Evolutionary conservation across 352 stramenopile species (phyloP), one percentile per base, ranked within the genome.

Genomic region (Aphanomyces euteiches): DNA sequence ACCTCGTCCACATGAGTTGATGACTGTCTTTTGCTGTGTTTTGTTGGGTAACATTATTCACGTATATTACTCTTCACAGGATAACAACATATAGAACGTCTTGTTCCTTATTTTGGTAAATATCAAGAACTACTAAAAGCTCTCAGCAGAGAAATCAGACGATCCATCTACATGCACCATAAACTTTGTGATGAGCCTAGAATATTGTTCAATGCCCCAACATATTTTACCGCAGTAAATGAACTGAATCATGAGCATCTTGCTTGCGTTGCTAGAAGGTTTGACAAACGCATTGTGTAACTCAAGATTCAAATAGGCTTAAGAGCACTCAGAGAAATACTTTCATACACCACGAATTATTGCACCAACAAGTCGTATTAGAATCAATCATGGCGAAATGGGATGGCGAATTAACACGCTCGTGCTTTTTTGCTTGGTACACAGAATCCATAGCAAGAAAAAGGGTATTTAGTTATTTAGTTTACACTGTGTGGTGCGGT

Each of bases 381-480:
- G 72, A 66, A 28, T 72, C 69, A 40, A 87, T 89, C 47, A 67
- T 92, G 47, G 75, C 78, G 5, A 75, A 82, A 15, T 88, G 81
- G 61, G 77, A 74, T 0, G 59, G 73, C 7, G 80, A 80, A 6
- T 67, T 92, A 43, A 66, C 83, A 37, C 79, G 78, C 1, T 78
- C 84, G 12, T 69, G 88, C 50, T 80, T 92, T 56, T 81, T 73
- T n/a, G 81, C 89, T 63, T 92, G 84, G 84, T 80, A 92, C 72
- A 82, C 76, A 8, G 64, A 83, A 53, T 77, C 77, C 0, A 63
- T 92, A 19, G 68, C 89, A 5, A 77, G 76, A 66, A 92, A 92
- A 60, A 85, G 87, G 68, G 84, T 92, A 71, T 61, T 57, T 8
- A 21, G 47, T 10, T 92, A 71, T 61, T 57, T 8, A 21, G 47